Percentiles rank a stretch among this genome's conserved stretches.
Conservation (phyloP, 345 rosid species). For the Physaria fendleri region DNA sequence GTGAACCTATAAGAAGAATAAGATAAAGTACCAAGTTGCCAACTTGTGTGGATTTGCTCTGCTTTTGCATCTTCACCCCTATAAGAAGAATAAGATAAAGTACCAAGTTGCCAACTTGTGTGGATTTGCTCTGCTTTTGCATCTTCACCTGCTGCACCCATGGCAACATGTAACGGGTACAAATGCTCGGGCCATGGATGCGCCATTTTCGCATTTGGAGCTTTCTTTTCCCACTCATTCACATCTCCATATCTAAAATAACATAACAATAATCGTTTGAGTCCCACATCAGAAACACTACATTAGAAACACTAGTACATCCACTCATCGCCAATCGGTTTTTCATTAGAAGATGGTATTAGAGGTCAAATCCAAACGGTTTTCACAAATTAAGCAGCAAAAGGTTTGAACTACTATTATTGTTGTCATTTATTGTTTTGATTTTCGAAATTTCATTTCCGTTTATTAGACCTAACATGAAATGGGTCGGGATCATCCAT, state of each 20-base stretch:
- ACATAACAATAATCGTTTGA: no score
- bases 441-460: no score
- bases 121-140: conserved; percentile 69
- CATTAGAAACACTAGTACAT: no score
- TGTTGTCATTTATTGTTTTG: no score
- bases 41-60: conserved; percentile 70
- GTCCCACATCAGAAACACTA: no score
- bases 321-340: no score
- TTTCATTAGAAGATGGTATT: no score
- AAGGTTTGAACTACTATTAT: no score
- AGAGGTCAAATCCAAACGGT: no score
- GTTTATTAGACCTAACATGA: no score
- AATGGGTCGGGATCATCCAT: no score
- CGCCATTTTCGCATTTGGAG: conserved; percentile 68
- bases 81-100: conserved; percentile 77
- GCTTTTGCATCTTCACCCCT: conserved; percentile 59
- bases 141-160: conserved; percentile 78
- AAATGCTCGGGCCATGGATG: conserved; percentile 97
- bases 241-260: conserved; percentile 66
- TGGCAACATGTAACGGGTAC: conserved; percentile 80
- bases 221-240: conserved; percentile 54
- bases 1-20: conserved; percentile 77
- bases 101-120: conserved; percentile 65
- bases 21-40: conserved; percentile 63
- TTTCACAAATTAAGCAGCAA: no score